Base-by-base conservation (phyloP, 192 early-diverging fungal genomes). In the Podila horticola region DNA sequence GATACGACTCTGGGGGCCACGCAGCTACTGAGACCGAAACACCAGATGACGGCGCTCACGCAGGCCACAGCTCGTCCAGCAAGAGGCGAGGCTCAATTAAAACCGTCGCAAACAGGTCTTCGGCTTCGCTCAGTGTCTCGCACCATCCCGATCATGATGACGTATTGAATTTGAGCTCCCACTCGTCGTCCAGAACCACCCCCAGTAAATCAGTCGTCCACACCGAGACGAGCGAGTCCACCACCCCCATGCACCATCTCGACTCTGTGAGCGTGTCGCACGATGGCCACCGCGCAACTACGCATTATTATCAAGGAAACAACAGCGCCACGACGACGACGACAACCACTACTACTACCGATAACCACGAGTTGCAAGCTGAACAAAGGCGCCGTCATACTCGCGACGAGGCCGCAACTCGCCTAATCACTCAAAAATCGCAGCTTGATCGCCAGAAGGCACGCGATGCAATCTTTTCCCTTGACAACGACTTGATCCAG, bases 401-500 rank as follows among this genome's bases (percentile, higher is more conserved):
- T 15, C 61, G 36, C 9, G 30, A 61, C 10, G 58, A 51, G 20
- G 24, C 19, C 8, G 57, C 29, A 9, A 64, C 62, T 33, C 63
- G 13, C 22, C 22, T 31, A 1, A 45, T 75, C 19, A 34, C 66
- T 1, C 66, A 69, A 70, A 76, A 76, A 20, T 70, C 74, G 8
- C 34, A 62, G 29, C 0, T 66, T 4, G 68, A 77, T 36, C 67
- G 67, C 31, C 52, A 71, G 29, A 77, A 60, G 41, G 68, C 74
- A 0, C 74, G 48, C 11, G 67, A 70, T 24, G 74, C 74, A 5
- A 66, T 77, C 28, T 28, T 59, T 11, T 77, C 49, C 13, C 62
- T 77, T 20, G 74, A 77, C 49, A 15, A 62, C 29, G 74, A 77
- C 29, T 61, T 77, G 30, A 62, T 55, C 8, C 55, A 66, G 13